phyloP scores from a whole-genome alignment of 495 filamentous ascomycete species.

The Pyrenula aspistea region DNA sequence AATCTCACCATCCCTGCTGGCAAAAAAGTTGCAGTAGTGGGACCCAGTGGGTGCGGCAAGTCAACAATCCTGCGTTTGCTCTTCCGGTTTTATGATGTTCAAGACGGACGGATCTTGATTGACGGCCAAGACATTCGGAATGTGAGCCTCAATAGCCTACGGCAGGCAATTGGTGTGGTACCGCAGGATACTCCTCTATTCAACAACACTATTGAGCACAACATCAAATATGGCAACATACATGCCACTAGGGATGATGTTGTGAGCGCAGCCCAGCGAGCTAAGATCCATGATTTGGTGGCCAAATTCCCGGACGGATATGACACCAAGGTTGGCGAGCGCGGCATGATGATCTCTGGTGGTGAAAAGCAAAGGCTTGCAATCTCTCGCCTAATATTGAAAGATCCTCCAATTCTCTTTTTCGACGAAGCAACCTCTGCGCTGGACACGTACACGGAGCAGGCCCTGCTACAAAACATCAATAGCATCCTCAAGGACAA shows the following conservation, averaged over 20 bases:
- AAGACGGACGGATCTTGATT: constrained; percentile 75
- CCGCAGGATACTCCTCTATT: constrained; percentile 96
- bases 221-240: constrained; percentile 89
- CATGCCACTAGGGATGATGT: constrained; percentile 65
- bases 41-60: constrained; percentile 91
- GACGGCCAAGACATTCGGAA: constrained; percentile 88
- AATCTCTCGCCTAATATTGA: constrained; percentile 73
- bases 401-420: constrained; percentile 86
- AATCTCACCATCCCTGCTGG: constrained; percentile 85
- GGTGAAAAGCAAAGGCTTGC: constrained; percentile 94
- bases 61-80: constrained; percentile 82
- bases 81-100: constrained; percentile 90
- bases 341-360: constrained; percentile 96
- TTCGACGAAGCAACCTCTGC: constrained; percentile 97
- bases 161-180: constrained; percentile 84
- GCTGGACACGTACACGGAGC: constrained; percentile 91
- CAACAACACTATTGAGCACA: constrained; percentile 89
- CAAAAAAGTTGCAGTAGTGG: constrained; percentile 91
- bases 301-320: constrained; percentile 72
- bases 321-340: constrained; percentile 83
- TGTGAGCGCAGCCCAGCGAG: constrained; percentile 61
- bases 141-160: constrained; percentile 68
- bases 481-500: constrained; percentile 89
- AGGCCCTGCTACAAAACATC: constrained; percentile 82
- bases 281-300: constrained; percentile 76